Evolutionary conservation across 768 basidiomycete species (phyloP), one percentile per base, ranked within the genome.

Genomic region (Psilocybe cyanescens): DNA sequence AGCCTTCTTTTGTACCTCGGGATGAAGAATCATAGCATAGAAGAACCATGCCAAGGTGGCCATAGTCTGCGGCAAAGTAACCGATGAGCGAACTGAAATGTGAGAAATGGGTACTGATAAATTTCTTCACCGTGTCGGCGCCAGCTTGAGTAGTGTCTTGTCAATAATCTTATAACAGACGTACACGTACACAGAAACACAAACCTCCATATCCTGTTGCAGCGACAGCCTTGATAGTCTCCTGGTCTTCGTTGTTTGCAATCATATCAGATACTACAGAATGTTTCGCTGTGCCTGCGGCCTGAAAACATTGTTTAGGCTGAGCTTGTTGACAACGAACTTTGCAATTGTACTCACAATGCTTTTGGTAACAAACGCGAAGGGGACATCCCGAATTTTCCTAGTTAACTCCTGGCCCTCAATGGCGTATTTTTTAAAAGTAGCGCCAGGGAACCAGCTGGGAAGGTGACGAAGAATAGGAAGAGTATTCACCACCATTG

Each of bases 371-470:
- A 67, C 67, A 47, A 65, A 61, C 8, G 69, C 65, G 39, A 70
- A 68, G 0, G 70, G 70, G 9, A 65, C 54, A 49, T 70, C 62
- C 28, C 52, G 55, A 62, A 73, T 63, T 11, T 67, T 56, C 8
- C 60, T 44, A 1, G 64, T 65, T 46, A 64, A 41, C 24, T 64
- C 55, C 35, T 41, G 55, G 5, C 58, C 56, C 37, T 67, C 60
- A 44, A 59, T 51, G 5, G 64, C 68, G n/a, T 63, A 57, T 8
- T 50, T 51, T 31, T 71, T 63, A 62, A 72, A 75, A 1, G 65
- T 65, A 14, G 74, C 68, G 2, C 75, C 75, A 4, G 75, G 75
- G 54, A 75, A 70, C 75, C 74, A 75, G 17, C 59, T 56, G 5
- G 74, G 74, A 9, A 75, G 51, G 52, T 69, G 60, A 5, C 63